Base-by-base conservation (phyloP, 2,329 filamentous ascomycete species). In the Chalaropsis thielavioides region DNA sequence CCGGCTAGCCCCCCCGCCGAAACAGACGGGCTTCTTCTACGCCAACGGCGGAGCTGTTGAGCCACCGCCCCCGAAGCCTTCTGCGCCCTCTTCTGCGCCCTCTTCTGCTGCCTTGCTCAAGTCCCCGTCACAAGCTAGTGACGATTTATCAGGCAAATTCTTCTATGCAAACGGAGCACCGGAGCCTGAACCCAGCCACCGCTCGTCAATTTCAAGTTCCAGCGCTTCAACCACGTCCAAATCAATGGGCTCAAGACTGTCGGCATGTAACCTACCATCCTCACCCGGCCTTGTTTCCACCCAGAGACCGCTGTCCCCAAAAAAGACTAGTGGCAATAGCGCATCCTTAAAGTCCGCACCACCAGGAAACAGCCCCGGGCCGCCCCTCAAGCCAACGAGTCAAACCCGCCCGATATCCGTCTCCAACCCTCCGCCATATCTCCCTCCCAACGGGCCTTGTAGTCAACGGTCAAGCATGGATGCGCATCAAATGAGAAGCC, bases 81-180 rank as follows among this genome's bases (percentile, higher is more conserved):
- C 75, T 17, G 70, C 44, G 7, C 63, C 31, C 6, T 72, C 75
- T 17, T 70, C 44, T 3, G 35, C 62, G 15, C 67, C 51, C 2
- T 15, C 62, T 35, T 58, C 66, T 24, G 64, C 62, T 27, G 17
- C n/a, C 49, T 15, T 62, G 3, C 64, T 61, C 31, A 66, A 67
- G 46, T 15, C 65, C 5, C 60, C 65, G 4, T 54, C 64, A 10
- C 68, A 68, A 17, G 59, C 62, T 19, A 59, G 62, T 40, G 68
- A 68, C 22, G 64, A 64, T 41, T 62, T 67, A 13, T 62, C 78
- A 6, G 79, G 78, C 74, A 89, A 88, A 72, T 90, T 92, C 76
- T 84, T 91, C 73, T 88, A 90, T 72, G 88, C 86, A 67, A 88
- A 89, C 73, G 85, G 85, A 38, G 76, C 76, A 15, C 81, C 82